phyloP scores from a whole-genome alignment of 2,329 filamentous ascomycete genomes.

The Calonectria henricotiae region DNA sequence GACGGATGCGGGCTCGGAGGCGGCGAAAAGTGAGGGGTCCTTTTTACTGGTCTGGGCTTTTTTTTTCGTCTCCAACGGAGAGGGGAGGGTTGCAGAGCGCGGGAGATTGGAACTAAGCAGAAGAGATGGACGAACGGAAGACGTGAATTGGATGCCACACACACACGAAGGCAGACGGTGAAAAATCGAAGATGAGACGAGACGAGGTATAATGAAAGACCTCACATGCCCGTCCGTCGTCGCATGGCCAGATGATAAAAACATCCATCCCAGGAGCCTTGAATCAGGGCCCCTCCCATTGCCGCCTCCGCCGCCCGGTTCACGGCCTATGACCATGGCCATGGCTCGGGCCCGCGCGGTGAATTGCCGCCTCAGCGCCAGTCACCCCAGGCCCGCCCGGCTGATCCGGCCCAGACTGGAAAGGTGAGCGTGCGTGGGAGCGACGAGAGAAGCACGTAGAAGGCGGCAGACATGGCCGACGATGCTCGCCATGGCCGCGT shows the following conservation, averaged over 20 bases:
- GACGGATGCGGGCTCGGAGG: constrained; percentile 35
- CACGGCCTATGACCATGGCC: constrained; percentile 31
- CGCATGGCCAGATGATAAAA: constrained; percentile 16
- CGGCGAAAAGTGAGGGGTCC: constrained; percentile 33
- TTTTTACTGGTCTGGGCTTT: constrained; percentile 4
- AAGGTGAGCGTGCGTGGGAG: not conserved
- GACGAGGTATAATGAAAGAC: constrained; percentile 18
- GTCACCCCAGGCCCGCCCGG: constrained; percentile 36
- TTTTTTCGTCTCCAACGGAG: constrained; percentile 18
- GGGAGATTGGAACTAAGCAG: constrained; percentile 35
- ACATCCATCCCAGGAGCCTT: constrained; percentile 31
- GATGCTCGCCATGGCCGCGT: constrained; percentile 21
- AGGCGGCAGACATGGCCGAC: constrained; percentile 32
- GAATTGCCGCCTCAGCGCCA: constrained; percentile 46
- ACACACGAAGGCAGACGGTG: not conserved
- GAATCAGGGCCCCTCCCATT: constrained; percentile 45
- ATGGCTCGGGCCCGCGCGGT: constrained; percentile 48
- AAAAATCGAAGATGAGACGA: not conserved
- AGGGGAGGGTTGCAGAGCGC: constrained; percentile 23
- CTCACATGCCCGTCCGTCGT: not conserved
- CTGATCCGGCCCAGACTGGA: constrained; percentile 45
- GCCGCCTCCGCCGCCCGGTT: constrained; percentile 43
- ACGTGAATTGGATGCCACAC: constrained; percentile 29
- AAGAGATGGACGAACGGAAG: constrained; percentile 25
- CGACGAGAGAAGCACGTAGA: constrained; percentile 27